These are phyloP conservation scores for Mucor velutinosus DNA, from an alignment of 371 early-diverging fungal species.

Conservation along the genomic window DNA sequence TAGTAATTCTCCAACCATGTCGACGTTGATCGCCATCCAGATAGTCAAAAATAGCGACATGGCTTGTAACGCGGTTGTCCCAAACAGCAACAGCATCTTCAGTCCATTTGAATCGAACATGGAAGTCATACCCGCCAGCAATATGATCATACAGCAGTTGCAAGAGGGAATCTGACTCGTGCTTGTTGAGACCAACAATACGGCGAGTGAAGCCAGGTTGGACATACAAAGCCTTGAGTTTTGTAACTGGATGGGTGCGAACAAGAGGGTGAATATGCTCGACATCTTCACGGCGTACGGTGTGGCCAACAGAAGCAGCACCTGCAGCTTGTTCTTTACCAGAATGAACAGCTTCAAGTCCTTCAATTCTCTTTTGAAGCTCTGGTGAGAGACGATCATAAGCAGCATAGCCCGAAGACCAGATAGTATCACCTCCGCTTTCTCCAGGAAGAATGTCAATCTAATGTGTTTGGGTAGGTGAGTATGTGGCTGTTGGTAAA, in stretches of 20 bases:
- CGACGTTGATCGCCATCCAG: conserved; percentile 15
- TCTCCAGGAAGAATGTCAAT: conserved; percentile 51
- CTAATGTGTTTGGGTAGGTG: background rate
- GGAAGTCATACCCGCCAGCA: conserved; percentile 56
- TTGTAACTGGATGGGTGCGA: conserved; percentile 74
- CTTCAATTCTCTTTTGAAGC: conserved; percentile 57
- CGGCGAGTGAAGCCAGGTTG: conserved; percentile 63
- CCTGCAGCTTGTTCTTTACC: conserved; percentile 46
- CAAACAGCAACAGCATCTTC: conserved; percentile 62
- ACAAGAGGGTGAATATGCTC: conserved; percentile 62
- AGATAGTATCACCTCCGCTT: conserved; percentile 52
- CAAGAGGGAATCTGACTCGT: conserved; percentile 62
- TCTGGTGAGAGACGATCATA: conserved; percentile 65
- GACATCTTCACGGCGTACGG: conserved; percentile 45
- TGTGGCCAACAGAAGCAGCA: conserved; percentile 41
- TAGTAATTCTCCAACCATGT: conserved; percentile 45
- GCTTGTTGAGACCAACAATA: conserved; percentile 55
- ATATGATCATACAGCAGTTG: conserved; percentile 56
- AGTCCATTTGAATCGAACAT: conserved; percentile 66
- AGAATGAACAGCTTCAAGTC: conserved; percentile 62
- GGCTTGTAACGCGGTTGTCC: conserved; percentile 59
- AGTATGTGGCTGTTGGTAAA: too few relatives aligned
- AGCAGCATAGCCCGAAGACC: conserved; percentile 51
- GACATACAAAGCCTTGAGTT: conserved; percentile 65
- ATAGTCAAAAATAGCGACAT: conserved; percentile 33